A percentile compares a stretch with the other conserved stretches of the same genome.
These are phyloP conservation scores for Coniochaeta sp. DNA, from an alignment of 2,329 filamentous ascomycete genomes.

Conservation along the genomic window DNA sequence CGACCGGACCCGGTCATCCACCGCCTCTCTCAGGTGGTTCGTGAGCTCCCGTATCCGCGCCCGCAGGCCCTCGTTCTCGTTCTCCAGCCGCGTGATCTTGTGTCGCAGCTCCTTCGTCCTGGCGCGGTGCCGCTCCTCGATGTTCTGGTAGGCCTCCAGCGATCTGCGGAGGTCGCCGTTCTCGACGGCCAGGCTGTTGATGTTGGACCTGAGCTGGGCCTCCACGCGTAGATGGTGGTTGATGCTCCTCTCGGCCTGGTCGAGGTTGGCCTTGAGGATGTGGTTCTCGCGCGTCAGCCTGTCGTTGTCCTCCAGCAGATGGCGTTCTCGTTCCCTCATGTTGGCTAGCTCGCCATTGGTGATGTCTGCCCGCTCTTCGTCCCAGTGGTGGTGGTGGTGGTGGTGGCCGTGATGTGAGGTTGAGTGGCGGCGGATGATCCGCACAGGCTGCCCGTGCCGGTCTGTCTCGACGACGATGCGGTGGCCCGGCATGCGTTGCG, in stretches of 20 bases:
- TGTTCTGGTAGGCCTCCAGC: conserved; percentile 23
- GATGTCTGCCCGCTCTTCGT: conserved; percentile 17
- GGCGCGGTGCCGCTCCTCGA: conserved; percentile 20
- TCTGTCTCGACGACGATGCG: conserved; percentile 1
- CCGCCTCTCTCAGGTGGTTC: conserved; percentile 21
- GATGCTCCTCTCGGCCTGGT: conserved; percentile 25
- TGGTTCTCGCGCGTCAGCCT: conserved; percentile 18
- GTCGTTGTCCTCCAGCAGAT: conserved; percentile 12
- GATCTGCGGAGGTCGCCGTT: conserved; percentile 31
- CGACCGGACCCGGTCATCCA: conserved; percentile 15
- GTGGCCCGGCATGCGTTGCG: not conserved
- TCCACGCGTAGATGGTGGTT: conserved; percentile 25
- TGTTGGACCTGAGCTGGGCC: conserved; percentile 28
- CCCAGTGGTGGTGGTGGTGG: conserved; percentile 10
- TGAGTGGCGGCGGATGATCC: conserved; percentile 2
- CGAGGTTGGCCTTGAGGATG: conserved; percentile 26
- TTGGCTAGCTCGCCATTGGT: conserved; percentile 14
- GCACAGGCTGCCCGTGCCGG: not conserved
- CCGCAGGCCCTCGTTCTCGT: conserved; percentile 26
- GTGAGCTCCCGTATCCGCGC: conserved; percentile 25
- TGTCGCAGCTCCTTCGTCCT: conserved; percentile 25
- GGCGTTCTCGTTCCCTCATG: conserved; percentile 13
- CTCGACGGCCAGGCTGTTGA: conserved; percentile 27
- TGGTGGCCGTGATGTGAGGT: conserved; percentile 7
- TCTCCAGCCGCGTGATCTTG: conserved; percentile 26